Conservation (phyloP, 495 filamentous ascomycete species). For the Diplogelasinospora grovesii region DNA sequence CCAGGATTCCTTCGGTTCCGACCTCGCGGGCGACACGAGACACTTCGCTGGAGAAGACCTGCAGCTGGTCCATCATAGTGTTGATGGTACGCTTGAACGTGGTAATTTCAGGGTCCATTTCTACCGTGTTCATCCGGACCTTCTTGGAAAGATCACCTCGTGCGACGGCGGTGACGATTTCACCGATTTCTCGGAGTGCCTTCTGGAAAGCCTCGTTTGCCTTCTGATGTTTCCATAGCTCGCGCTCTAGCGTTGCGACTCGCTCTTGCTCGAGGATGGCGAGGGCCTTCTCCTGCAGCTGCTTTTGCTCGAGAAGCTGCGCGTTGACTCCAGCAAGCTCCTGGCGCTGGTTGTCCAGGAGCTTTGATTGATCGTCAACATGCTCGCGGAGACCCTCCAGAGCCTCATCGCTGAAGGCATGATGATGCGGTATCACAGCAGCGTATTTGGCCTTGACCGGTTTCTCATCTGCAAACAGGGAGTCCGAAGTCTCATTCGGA, state of each 20-base stretch:
- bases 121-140: constrained; percentile 88
- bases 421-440: constrained; percentile 26
- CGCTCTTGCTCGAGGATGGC: constrained; percentile 47
- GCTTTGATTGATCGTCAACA: constrained; percentile 71
- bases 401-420: constrained; percentile 54
- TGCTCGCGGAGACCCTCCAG: constrained; percentile 66
- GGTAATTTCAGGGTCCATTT: constrained; percentile 99
- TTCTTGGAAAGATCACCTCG: constrained; percentile 97
- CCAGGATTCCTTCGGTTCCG: constrained; percentile 94
- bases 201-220: constrained; percentile 99
- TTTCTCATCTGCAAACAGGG: constrained; percentile 46
- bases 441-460: constrained; percentile 17
- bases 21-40: constrained; percentile 94
- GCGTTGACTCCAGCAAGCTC: constrained; percentile 64
- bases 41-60: constrained; percentile 95
- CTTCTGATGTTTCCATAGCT: constrained; percentile 93
- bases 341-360: constrained; percentile 66
- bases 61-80: constrained; percentile 98
- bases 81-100: constrained; percentile 97
- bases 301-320: constrained; percentile 59
- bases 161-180: constrained; percentile 91
- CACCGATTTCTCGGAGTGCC: constrained; percentile 91
- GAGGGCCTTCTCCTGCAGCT: constrained; percentile 55
- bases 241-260: constrained; percentile 65
- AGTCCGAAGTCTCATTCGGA: constrained; percentile 49